These are phyloP conservation scores for Pythium rhizo-oryzae DNA, from an alignment of 352 stramenopile genomes.

Conservation along the genomic window DNA sequence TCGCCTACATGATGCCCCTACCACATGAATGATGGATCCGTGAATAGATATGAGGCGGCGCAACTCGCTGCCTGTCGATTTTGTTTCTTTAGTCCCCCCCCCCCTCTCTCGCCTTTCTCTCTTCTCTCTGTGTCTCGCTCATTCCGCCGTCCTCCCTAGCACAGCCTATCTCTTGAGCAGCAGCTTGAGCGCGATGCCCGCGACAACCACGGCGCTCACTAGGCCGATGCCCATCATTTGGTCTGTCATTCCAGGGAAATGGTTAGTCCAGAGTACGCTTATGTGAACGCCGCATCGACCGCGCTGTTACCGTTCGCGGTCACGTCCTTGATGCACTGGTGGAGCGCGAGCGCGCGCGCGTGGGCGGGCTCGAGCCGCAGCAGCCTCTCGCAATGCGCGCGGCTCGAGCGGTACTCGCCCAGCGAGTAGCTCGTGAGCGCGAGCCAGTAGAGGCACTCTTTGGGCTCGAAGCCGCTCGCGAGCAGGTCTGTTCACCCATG, in stretches of 20 bases:
- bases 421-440: slow-evolving; percentile 67
- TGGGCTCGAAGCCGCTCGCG: slow-evolving; percentile 45
- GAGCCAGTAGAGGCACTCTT: slow-evolving; percentile 84
- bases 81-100: too few relatives aligned
- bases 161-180: slow-evolving; percentile 64
- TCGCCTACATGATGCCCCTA: too few relatives aligned
- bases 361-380: slow-evolving; percentile 77
- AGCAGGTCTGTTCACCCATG: slow-evolving; percentile 52
- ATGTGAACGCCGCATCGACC: neutral
- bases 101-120: neutral
- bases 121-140: neutral
- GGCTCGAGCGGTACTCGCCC: slow-evolving; percentile 70
- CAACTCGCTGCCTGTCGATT: too few relatives aligned
- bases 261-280: neutral
- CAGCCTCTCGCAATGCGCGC: slow-evolving; percentile 70
- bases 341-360: slow-evolving; percentile 69
- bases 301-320: slow-evolving; percentile 44
- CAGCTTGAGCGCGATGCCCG: slow-evolving; percentile 71
- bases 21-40: too few relatives aligned
- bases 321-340: slow-evolving; percentile 78
- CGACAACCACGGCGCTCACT: slow-evolving; percentile 70
- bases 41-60: slow-evolving; percentile 4
- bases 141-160: neutral
- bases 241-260: slow-evolving; percentile 36
- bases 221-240: slow-evolving; percentile 69